Base-by-base conservation (phyloP, 1,139 yeast species). In the Ogataea hybrid region DNA sequence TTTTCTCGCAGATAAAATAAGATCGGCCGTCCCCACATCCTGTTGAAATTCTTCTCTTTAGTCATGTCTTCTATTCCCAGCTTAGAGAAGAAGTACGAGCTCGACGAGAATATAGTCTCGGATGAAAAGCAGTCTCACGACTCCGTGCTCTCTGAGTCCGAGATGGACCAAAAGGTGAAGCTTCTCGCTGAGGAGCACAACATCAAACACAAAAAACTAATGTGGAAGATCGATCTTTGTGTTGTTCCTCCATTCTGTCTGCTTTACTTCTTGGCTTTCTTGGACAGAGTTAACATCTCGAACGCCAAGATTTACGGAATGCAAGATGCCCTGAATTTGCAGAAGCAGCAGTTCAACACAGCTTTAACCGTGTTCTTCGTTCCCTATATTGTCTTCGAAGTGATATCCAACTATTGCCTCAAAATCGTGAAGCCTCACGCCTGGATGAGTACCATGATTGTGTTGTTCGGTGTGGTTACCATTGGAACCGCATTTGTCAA, bases 211-310 rank as follows among this genome's bases (percentile, higher is more conserved):
- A 62, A 55, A 37, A 72, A 65, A 53, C 66, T 84, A 40, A 77
- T 79, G 79, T 66, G 75, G 70, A 83, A 81, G 53, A 68, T 81
- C 30, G 90, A 83, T 55, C 41, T 77, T 5, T 75, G 82, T 46
- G 81, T 83, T 34, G 79, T 83, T 23, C 87, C 88, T 4, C 81
- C 88, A 25, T 80, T 83, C 53, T 79, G 87, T 60, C 61, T 82
- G 32, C 69, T 83, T 33, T 83, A 84, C 54, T 76, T 84, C 54
- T 69, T 83, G 50, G 78, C 87, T 1, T 84, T 83, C 52, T 67
- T 83, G 57, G 90, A 83, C 58, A 69, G 89, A 58, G 87, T 82
- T 40, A 84, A 83, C 58, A 81, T 84, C 44, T 79, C 88, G 29
- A 84, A 84, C 58, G 92, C 92, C 16, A 77, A 77, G 48, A 71